A percentile compares a stretch with the other conserved stretches of the same genome.
phyloP scores from a whole-genome alignment of 352 stramenopile species.

The Globisporangium megalacanthum region DNA sequence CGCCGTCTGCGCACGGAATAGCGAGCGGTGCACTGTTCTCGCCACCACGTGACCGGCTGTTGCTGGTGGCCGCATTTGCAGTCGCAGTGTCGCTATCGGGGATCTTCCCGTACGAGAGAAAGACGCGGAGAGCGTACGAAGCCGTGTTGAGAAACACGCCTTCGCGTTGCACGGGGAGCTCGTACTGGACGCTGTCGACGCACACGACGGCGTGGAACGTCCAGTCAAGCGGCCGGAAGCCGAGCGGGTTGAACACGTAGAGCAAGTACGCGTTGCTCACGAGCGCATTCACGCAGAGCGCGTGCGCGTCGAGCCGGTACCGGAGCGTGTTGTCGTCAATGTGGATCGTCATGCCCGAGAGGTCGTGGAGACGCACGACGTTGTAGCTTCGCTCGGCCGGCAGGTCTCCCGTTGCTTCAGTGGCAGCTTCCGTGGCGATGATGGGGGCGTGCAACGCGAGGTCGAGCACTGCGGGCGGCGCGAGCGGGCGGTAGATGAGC shows the following conservation, averaged over 20 bases:
- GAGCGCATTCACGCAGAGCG: slow-evolving; percentile 74
- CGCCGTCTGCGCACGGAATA: slow-evolving; percentile 54
- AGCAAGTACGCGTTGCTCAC: slow-evolving; percentile 85
- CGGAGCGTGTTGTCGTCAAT: slow-evolving; percentile 83
- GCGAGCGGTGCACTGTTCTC: slow-evolving; percentile 52
- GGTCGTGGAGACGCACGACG: slow-evolving; percentile 65
- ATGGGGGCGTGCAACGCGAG: no score
- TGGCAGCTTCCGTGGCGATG: no score
- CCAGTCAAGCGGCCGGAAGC: slow-evolving; percentile 80
- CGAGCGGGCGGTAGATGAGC: slow-evolving; percentile 70
- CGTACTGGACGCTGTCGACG: slow-evolving; percentile 42
- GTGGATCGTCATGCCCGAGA: slow-evolving; percentile 81
- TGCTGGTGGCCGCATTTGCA: slow-evolving; percentile 5
- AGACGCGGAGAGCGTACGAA: slow-evolving; percentile 64
- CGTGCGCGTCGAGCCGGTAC: slow-evolving; percentile 47
- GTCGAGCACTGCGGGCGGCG: slow-evolving; percentile 59
- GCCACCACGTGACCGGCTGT: slow-evolving; percentile 29
- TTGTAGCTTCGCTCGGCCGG: slow-evolving; percentile 19
- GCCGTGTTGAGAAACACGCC: slow-evolving; percentile 76
- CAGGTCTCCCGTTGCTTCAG: not conserved
- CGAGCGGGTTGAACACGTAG: slow-evolving; percentile 83
- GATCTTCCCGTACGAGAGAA: slow-evolving; percentile 82
- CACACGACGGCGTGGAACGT: slow-evolving; percentile 64
- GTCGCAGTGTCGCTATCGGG: slow-evolving; percentile 21
- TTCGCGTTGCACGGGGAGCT: slow-evolving; percentile 60